Percentiles rank a stretch among this genome's conserved stretches.
Evolutionary conservation across 169 alveolate species (phyloP).

Genomic region (Babesia ovis): DNA sequence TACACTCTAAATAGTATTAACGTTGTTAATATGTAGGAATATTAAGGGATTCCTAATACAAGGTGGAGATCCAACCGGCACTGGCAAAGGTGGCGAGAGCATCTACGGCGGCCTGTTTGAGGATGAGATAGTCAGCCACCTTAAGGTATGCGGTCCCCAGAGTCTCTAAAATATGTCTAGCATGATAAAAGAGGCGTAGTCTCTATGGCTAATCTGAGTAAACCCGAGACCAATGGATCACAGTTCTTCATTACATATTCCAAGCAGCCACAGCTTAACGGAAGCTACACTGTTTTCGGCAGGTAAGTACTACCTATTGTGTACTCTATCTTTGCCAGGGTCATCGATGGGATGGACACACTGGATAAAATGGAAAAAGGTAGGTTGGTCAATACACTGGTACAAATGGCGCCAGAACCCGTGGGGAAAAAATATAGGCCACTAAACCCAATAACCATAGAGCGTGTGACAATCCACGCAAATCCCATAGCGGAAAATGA

Average conservation of each 20-base stretch:
- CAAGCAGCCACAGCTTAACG: constrained; percentile 89
- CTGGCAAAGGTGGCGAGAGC: constrained; percentile 98
- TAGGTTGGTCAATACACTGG: neutral
- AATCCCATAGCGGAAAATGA: constrained; percentile 89
- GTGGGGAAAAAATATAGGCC: constrained; percentile 85
- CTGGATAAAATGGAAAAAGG: constrained; percentile 87
- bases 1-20: neutral
- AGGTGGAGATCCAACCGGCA: constrained; percentile 98
- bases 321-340: constrained; percentile 44
- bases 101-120: constrained; percentile 93
- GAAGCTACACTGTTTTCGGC: constrained; percentile 89
- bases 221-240: constrained; percentile 89
- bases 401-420: constrained; percentile 63
- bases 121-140: constrained; percentile 93
- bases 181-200: constrained; percentile 87
- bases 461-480: constrained; percentile 82
- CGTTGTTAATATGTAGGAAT: constrained; percentile 86
- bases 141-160: constrained; percentile 79
- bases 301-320: constrained; percentile 41
- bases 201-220: constrained; percentile 90
- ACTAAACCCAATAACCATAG: constrained; percentile 76
- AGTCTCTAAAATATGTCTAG: constrained; percentile 45
- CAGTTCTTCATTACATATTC: constrained; percentile 91
- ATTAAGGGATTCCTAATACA: constrained; percentile 94
- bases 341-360: constrained; percentile 90